phyloP scores from a whole-genome alignment of 148 eudicot genomes.

The Diospyros lotus region DNA sequence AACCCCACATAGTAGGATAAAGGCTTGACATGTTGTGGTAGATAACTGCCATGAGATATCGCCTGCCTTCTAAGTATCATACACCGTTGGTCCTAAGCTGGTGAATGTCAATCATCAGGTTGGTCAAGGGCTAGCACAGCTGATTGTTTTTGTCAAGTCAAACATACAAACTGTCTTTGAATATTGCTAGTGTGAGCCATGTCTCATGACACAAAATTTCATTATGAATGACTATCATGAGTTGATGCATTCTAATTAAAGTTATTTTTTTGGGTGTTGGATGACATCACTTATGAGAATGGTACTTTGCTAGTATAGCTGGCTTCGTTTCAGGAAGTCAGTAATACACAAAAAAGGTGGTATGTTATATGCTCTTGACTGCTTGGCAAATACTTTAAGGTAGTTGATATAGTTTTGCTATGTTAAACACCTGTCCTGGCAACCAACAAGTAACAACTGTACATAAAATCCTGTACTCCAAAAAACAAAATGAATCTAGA shows the following conservation, averaged over 20 bases:
- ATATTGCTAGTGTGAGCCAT: background rate
- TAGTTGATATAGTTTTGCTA: background rate
- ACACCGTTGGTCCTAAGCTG: background rate
- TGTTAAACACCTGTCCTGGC: too few species aligned
- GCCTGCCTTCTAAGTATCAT: too few species aligned
- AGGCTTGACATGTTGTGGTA: too few species aligned
- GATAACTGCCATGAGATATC: too few species aligned
- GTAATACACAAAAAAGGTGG: background rate
- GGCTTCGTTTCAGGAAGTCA: background rate
- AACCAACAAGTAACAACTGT: background rate
- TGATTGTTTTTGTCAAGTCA: background rate
- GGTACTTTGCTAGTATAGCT: background rate
- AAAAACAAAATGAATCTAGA: background rate
- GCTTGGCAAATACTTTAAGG: background rate
- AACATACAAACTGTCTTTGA: background rate
- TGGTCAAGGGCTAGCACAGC: background rate
- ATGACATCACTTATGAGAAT: background rate
- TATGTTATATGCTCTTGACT: background rate
- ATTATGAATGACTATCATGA: background rate
- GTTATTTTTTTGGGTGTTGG: background rate
- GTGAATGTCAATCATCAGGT: background rate
- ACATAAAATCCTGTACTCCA: background rate
- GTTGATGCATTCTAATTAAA: background rate
- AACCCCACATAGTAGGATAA: too few species aligned
- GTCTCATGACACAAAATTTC: background rate